Evolutionary conservation across 129 eudicot genomes (phyloP), one percentile per base, ranked within the genome.

Genomic region (Scalesia atractyloides): DNA sequence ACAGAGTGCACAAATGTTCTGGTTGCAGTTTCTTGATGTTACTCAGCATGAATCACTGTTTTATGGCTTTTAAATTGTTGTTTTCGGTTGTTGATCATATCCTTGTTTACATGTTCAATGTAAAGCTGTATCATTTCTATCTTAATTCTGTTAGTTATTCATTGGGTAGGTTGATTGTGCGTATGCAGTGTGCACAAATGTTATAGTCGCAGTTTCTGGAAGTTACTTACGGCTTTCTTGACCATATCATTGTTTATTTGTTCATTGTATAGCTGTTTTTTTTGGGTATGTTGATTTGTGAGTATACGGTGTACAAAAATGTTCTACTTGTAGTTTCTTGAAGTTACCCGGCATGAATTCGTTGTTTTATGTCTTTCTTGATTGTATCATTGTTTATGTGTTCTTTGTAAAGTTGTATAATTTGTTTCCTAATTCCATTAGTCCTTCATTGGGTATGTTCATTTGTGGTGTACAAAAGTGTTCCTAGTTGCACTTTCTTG

Each of bases 141-240:
- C 7, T 57, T 62, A 49, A 30, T 18, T 39, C 48, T 24, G 9
- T 12, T 18, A 43, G 47, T 50, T 76, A 43, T 48, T 70, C 49
- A 16, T 24, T 64, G 66, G 71, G 70, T 62, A 33, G 39, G 37
- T 20, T 77, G 16, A 26, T 16, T 68, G 5, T 20, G 6, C 22
- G 46, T 39, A 75, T 50, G 22, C 52, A 53, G 5, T 66, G 30
- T 19, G 26, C 15, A 36, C 18, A 47, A 61, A 11, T 41, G 58
- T 62, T 73, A n/a, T 73, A 49, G 78, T 63, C 63, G 47, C 71
- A 41, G 51, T 63, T 63, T 63, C 70, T 19, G 50, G 49, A 49
- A 18, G 71, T 73, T 49, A 33, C 61, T 57, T 24, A 12, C 0
- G 15, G 44, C 9, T 0, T 36, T 12, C 33, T 1, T 2, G 33